These are phyloP conservation scores for Lolium perenne DNA, from an alignment of 176 grass and related monocot species.

Conservation along the genomic window DNA sequence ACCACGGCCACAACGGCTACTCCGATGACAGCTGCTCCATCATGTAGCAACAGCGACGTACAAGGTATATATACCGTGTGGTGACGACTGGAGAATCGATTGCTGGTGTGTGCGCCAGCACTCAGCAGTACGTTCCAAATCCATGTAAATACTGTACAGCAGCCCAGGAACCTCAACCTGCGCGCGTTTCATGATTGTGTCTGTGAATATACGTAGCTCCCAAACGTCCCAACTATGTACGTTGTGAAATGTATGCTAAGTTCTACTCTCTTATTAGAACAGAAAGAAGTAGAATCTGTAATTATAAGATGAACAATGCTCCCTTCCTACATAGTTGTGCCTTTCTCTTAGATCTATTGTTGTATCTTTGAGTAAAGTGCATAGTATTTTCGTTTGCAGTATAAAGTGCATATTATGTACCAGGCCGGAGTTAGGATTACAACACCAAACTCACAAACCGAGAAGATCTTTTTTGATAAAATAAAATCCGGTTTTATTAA, in stretches of 20 bases:
- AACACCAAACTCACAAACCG: not conserved
- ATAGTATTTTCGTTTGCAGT: not conserved
- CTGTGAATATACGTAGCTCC: slow-evolving; percentile 1
- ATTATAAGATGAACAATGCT: not conserved
- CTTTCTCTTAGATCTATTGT: not conserved
- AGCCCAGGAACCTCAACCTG: too few relatives aligned
- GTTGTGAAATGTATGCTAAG: not conserved
- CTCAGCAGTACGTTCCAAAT: not conserved
- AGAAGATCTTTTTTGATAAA: not conserved
- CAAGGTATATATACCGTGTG: not conserved
- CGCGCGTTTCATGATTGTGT: not conserved
- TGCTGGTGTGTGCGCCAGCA: not conserved
- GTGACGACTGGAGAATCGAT: too few relatives aligned
- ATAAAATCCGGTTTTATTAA: too few relatives aligned
- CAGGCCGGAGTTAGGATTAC: not conserved
- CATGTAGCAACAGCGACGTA: slow-evolving; percentile 38
- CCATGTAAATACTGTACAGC: slow-evolving; percentile 2
- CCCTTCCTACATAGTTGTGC: not conserved
- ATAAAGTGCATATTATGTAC: not conserved
- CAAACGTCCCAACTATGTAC: not conserved
- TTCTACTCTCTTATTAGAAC: not conserved
- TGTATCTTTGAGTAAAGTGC: not conserved
- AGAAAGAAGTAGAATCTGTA: not conserved
- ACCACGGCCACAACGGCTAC: slow-evolving; percentile 44
- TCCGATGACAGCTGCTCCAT: slow-evolving; percentile 35